These are phyloP conservation scores for Jamesozyma piceae DNA, from an alignment of 805 yeast species.

Conservation along the genomic window DNA sequence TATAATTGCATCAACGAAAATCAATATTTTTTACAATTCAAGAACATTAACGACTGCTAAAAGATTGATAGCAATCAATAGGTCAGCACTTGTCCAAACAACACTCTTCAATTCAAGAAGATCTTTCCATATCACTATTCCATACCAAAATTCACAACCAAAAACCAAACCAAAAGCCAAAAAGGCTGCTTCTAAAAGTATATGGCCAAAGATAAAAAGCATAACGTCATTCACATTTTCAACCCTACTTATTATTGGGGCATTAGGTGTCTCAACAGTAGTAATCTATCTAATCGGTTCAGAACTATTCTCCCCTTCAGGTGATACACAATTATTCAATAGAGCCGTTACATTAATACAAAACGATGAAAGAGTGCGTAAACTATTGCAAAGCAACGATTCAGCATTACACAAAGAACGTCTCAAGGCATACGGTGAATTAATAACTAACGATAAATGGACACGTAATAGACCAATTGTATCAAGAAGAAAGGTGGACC, in stretches of 20 bases:
- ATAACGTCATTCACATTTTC: slow-evolving; percentile 56
- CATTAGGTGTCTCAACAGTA: slow-evolving; percentile 55
- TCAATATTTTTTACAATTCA: not conserved
- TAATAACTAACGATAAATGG: slow-evolving; percentile 60
- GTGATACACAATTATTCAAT: slow-evolving; percentile 85
- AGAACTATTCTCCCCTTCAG: slow-evolving; percentile 79
- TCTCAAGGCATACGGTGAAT: slow-evolving; percentile 77
- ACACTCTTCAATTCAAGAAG: not conserved
- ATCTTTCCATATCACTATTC: not conserved
- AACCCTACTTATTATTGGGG: slow-evolving; percentile 55
- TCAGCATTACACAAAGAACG: slow-evolving; percentile 39
- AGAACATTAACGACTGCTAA: not conserved
- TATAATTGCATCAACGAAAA: no score
- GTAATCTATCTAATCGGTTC: slow-evolving; percentile 67
- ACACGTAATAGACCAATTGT: slow-evolving; percentile 80
- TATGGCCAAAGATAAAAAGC: slow-evolving; percentile 40
- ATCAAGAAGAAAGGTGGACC: slow-evolving; percentile 52
- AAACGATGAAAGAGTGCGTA: slow-evolving; percentile 50
- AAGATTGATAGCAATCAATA: not conserved
- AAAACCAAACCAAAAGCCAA: not conserved
- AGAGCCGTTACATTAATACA: slow-evolving; percentile 73
- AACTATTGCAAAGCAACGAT: slow-evolving; percentile 42
- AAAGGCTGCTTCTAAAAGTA: slow-evolving; percentile 12
- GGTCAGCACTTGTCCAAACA: not conserved
- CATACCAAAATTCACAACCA: not conserved